Base-by-base conservation (phyloP, 1,284 basidiomycete species). In the Puccinia hordei region DNA sequence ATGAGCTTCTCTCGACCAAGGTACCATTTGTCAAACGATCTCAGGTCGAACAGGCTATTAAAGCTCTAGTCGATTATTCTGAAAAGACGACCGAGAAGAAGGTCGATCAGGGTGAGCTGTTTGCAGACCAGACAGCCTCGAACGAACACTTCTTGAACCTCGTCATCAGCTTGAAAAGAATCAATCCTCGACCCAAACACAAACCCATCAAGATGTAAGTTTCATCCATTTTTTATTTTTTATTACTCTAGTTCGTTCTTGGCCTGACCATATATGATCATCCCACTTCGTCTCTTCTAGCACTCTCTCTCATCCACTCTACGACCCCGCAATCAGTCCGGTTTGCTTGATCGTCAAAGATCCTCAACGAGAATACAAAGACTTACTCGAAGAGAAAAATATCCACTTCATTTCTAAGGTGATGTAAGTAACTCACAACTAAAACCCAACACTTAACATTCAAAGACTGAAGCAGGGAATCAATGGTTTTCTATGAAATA, bases 361-460 rank as follows among this genome's bases (percentile, higher is more conserved):
- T 86, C 96, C 97, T 10, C 96, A 98, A 85, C 88, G 96, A 77
- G 89, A 94, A 85, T 98, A 97, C 89, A 98, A 98, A 87, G 93
- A 97, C 85, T 89, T 97, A 24, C 88, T 99, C 33, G 90, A 90
- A 73, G 86, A 87, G 69, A 88, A 93, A 76, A 89, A 90, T 69
- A 91, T 99, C 88, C 92, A 91, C 82, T 96, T 96, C 82, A 91
- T 99, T 84, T 90, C 90, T 55, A 89, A 95, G 35, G 94, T 99
- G n/a, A 93, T 99, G 77, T 79, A 79, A 51, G 77, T 63, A 22
- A 30, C 44, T 24, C 22, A 69, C 24, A 49, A 30, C 38, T n/a
- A 24, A 35, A n/a, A n/a, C n/a, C n/a, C n/a, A n/a, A n/a, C n/a
- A n/a, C n/a, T n/a, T n/a, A n/a, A n/a, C 38, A 24, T 59, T 55